Evolutionary conservation across 345 rosid species (phyloP).

Genomic region (Geranium rotundifolium): DNA sequence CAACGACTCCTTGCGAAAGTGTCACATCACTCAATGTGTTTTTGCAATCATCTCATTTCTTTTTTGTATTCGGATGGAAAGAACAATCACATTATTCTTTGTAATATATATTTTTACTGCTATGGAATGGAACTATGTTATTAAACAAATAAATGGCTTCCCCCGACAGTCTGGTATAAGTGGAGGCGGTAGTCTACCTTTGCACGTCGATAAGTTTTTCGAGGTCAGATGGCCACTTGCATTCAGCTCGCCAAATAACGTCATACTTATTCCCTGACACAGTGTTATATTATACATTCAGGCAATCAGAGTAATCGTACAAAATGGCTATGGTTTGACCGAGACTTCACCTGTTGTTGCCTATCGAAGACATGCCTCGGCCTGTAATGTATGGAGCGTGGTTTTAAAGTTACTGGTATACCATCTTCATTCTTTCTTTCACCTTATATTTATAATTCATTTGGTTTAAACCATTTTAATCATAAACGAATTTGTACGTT

Average conservation of each 20-base stretch:
- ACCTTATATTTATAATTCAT: not conserved
- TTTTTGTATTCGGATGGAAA: no score
- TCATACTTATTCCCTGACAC: not conserved
- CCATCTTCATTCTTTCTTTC: no score
- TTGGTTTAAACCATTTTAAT: not conserved
- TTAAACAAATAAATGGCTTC: not conserved
- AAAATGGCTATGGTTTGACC: slow-evolving; percentile 89
- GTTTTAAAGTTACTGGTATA: no score
- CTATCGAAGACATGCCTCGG: slow-evolving; percentile 34
- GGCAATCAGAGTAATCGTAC: slow-evolving; percentile 79
- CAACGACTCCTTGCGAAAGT: no score
- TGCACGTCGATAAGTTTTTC: slow-evolving; percentile 71
- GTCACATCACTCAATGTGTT: no score
- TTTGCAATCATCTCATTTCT: no score
- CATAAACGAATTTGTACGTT: slow-evolving; percentile 5
- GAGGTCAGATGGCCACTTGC: slow-evolving; percentile 45
- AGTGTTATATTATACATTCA: slow-evolving; percentile 18
- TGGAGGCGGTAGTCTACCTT: slow-evolving; percentile 90
- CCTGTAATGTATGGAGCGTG: slow-evolving; percentile 47
- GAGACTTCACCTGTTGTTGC: slow-evolving; percentile 86
- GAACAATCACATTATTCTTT: no score
- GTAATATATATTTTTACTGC: not conserved
- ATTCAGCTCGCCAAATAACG: slow-evolving; percentile 6
- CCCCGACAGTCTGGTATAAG: slow-evolving; percentile 72
- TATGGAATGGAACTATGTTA: not conserved